Evolutionary conservation across 371 early-diverging fungal genomes (phyloP), one percentile per base, ranked within the genome.

Genomic region (Apophysomyces trapeziformis): DNA sequence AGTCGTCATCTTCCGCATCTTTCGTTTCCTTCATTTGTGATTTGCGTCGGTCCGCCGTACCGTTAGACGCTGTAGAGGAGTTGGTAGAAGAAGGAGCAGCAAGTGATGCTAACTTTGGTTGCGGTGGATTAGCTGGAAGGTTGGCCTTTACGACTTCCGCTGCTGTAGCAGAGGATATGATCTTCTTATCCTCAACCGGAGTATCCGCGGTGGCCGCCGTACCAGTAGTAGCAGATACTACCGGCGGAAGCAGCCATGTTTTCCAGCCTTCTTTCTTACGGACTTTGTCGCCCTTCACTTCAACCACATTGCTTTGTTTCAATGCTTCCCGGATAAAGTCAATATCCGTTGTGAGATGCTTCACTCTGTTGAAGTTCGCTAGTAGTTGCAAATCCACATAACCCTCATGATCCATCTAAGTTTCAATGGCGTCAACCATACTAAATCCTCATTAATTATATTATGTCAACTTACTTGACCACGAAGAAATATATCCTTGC

Each of bases 401-500:
- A 8, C 94, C 95, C 62, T 90, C 82, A 5, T 69, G 56, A 62
- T 92, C 87, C 96, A 96, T 96, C 72, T 93, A 63, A 46, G 54
- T 26, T 26, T 26, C 32, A 26, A 38, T 16, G 6, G 47, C 12
- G 18, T 46, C 54, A 50, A 21, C 8, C 8, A 26, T 9, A 4
- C 54, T 5, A 21, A 11, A 7, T 50, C 54, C n/a, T 50, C 21
- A 21, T 47, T 11, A 13, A 37, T 47, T 1, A 41, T 4, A 39
- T 43, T 13, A 26, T 35, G 13, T 21, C 37, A 3, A 21, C 11
- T 41, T 62, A 73, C 70, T 60, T 85, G 93, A 39, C 82, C 80
- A 56, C 97, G 90, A 78, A 97, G 89, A 73, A 86, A 96, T 12
- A 95, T 75, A 71, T 97, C 97, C 60, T 90, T 90, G 85, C 93